Percentiles rank a stretch among this genome's conserved stretches.
Conservation (phyloP, 371 early-diverging fungal genomes). For the Mucor plumbeus region DNA sequence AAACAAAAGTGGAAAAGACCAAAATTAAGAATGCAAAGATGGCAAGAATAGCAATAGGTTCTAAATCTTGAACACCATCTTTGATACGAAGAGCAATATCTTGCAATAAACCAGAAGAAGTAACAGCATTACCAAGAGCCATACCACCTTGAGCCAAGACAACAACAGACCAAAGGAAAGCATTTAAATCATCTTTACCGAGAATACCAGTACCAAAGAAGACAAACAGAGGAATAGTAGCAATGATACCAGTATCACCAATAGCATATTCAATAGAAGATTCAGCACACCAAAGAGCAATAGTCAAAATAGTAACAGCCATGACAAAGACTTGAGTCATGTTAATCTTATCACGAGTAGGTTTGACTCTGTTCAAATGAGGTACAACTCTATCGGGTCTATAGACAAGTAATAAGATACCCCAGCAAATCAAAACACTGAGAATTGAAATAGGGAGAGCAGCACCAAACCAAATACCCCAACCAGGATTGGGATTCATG, state of each 20-base stretch:
- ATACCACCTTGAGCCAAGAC: slow-evolving; percentile 96
- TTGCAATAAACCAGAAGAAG: slow-evolving; percentile 80
- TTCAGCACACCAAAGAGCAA: slow-evolving; percentile 90
- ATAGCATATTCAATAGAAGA: slow-evolving; percentile 69
- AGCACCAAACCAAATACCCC: slow-evolving; percentile 84
- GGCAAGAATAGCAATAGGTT: slow-evolving; percentile 66
- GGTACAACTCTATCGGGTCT: slow-evolving; percentile 60
- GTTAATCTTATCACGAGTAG: slow-evolving; percentile 58
- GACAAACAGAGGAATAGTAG: slow-evolving; percentile 87
- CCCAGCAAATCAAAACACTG: slow-evolving; percentile 80
- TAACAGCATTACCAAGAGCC: slow-evolving; percentile 91
- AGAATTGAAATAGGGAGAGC: slow-evolving; percentile 78
- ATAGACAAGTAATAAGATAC: slow-evolving; percentile 71
- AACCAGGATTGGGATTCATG: slow-evolving; percentile 86
- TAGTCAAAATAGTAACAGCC: slow-evolving; percentile 64
- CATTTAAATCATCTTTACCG: slow-evolving; percentile 94
- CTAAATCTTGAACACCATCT: slow-evolving; percentile 62
- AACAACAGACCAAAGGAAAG: slow-evolving; percentile 91
- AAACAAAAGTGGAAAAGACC: slow-evolving; percentile 89
- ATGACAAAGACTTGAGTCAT: slow-evolving; percentile 63
- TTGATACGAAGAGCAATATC: slow-evolving; percentile 78
- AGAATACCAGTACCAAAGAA: slow-evolving; percentile 91
- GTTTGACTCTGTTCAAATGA: slow-evolving; percentile 54
- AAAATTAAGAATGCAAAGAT: slow-evolving; percentile 72
- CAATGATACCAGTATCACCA: slow-evolving; percentile 94